Evolutionary conservation across 2,329 filamentous ascomycete species (phyloP).

Genomic region (Pestalotiopsis sp.): DNA sequence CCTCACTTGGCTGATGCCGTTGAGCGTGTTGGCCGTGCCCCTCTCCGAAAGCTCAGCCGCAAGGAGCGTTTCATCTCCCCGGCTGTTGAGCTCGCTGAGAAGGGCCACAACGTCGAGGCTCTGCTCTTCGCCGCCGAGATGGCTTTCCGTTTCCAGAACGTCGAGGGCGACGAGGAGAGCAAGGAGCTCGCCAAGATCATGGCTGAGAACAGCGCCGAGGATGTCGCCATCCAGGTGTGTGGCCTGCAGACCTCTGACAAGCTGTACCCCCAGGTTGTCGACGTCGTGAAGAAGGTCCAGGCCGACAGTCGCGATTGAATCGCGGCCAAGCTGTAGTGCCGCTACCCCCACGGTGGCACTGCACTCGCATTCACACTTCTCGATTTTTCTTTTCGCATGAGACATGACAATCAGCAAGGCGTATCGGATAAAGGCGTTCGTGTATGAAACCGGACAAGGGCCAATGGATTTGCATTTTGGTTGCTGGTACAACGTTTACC

Average conservation of each 20-base stretch:
- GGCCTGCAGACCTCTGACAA: slow-evolving; percentile 78
- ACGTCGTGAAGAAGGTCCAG: slow-evolving; percentile 85
- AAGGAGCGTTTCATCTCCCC: slow-evolving; percentile 97
- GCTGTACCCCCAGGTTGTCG: slow-evolving; percentile 74
- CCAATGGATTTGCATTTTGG: slow-evolving; percentile 5
- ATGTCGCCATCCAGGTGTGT: slow-evolving; percentile 79
- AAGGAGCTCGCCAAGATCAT: slow-evolving; percentile 84
- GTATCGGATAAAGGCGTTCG: slow-evolving; percentile 14
- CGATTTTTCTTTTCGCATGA: slow-evolving; percentile 5
- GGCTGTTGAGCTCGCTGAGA: slow-evolving; percentile 85
- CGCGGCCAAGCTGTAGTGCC: background rate
- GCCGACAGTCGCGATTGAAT: slow-evolving; percentile 55
- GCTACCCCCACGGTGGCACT: background rate
- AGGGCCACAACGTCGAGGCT: slow-evolving; percentile 70
- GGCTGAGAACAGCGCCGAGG: slow-evolving; percentile 70
- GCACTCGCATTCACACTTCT: background rate
- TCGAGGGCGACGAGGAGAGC: slow-evolving; percentile 90
- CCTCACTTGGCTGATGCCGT: slow-evolving; percentile 90
- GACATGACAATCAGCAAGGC: slow-evolving; percentile 10
- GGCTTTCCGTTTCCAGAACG: slow-evolving; percentile 93
- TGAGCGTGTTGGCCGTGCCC: slow-evolving; percentile 92
- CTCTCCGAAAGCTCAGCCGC: slow-evolving; percentile 88
- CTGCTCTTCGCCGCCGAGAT: slow-evolving; percentile 87
- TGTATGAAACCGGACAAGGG: slow-evolving; percentile 13
- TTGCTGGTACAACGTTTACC: background rate